Evolutionary conservation across 768 basidiomycete genomes (phyloP).

Genomic region (Boletus reticulatus): DNA sequence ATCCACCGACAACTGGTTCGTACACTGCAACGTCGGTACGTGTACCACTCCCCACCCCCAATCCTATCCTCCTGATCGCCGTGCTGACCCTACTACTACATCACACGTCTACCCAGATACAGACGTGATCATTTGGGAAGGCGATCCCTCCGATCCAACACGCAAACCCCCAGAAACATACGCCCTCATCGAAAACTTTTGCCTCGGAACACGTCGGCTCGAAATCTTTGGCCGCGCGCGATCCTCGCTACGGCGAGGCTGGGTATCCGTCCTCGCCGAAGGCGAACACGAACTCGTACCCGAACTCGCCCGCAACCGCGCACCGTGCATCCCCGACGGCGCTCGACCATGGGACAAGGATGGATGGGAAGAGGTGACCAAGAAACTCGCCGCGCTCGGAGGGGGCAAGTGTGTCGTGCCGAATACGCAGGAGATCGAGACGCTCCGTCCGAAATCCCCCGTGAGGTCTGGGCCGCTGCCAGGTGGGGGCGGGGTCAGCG

Average conservation of each 20-base stretch:
- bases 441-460: conserved; percentile 83
- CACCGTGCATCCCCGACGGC: conserved; percentile 25
- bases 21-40: conserved; percentile 96
- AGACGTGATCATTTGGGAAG: conserved; percentile 96
- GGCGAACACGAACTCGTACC: conserved; percentile 57
- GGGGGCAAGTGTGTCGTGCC: conserved; percentile 65
- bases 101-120: conserved; percentile 55
- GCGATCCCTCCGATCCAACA: conserved; percentile 79
- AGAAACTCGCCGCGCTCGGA: conserved; percentile 44
- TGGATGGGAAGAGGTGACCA: conserved; percentile 62
- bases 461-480: conserved; percentile 39
- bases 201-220: conserved; percentile 86
- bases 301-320: conserved; percentile 30
- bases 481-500: conserved; percentile 27
- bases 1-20: conserved; percentile 94
- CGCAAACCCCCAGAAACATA: conserved; percentile 95
- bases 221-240: conserved; percentile 80
- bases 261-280: conserved; percentile 82
- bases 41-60: background rate
- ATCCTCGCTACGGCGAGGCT: conserved; percentile 76
- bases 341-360: conserved; percentile 56
- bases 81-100: too few species aligned
- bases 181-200: conserved; percentile 95
- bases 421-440: conserved; percentile 76
- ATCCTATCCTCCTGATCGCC: background rate